Conservation (phyloP, 2,329 filamentous ascomycete species). For the Tolypocladium guangdongense region DNA sequence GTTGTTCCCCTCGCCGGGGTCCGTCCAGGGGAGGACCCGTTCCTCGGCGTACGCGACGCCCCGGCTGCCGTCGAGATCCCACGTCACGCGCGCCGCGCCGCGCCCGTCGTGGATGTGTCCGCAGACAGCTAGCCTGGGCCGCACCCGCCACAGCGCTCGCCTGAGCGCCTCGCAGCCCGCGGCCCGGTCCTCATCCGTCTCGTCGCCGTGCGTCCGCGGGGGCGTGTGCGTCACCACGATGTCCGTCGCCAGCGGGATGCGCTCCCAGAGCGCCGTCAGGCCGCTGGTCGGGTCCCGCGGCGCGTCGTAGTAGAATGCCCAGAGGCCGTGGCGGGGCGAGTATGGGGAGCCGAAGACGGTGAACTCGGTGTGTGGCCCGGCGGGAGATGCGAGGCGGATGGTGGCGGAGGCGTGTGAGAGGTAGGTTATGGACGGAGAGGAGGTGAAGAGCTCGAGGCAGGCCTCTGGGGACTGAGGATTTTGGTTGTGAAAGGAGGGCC, state of each 20-base stretch:
- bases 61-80: slow-evolving; percentile 34
- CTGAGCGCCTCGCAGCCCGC: slow-evolving; percentile 52
- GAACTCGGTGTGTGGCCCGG: slow-evolving; percentile 48
- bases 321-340: slow-evolving; percentile 43
- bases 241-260: slow-evolving; percentile 50
- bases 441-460: slow-evolving; percentile 44
- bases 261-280: slow-evolving; percentile 40
- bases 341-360: slow-evolving; percentile 62
- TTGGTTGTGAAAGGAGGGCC: slow-evolving; percentile 45
- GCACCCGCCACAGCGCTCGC: slow-evolving; percentile 45
- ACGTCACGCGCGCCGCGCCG: slow-evolving; percentile 51
- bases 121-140: slow-evolving; percentile 55
- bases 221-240: slow-evolving; percentile 64
- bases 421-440: slow-evolving; percentile 49
- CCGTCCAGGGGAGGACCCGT: slow-evolving; percentile 39
- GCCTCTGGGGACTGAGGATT: slow-evolving; percentile 37
- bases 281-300: slow-evolving; percentile 6
- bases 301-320: slow-evolving; percentile 56
- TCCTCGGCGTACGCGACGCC: slow-evolving; percentile 34
- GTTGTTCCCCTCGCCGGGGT: slow-evolving; percentile 41
- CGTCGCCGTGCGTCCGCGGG: slow-evolving; percentile 48
- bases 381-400: slow-evolving; percentile 40
- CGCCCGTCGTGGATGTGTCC: slow-evolving; percentile 63
- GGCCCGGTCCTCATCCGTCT: slow-evolving; percentile 23
- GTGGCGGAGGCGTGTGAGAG: slow-evolving; percentile 46